A percentile compares a stretch with the other conserved stretches of the same genome.
phyloP scores from a whole-genome alignment of 768 basidiomycete species.

The Pleurotus giganteus region DNA sequence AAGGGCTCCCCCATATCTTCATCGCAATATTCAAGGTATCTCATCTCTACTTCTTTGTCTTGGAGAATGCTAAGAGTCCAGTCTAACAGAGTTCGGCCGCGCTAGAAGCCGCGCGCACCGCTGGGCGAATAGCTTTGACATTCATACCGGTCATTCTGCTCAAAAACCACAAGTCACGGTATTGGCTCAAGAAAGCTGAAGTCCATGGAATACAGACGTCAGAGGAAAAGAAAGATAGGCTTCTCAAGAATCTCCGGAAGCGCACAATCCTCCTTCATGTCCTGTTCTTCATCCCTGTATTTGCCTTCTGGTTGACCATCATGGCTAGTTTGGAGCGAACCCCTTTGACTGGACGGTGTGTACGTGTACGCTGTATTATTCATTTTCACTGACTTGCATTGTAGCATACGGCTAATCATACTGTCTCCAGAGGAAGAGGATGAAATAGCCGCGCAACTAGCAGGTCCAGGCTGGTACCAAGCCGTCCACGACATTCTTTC shows the following conservation, averaged over 20 bases:
- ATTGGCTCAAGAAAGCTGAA: constrained; percentile 48
- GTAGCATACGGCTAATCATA: constrained; percentile 82
- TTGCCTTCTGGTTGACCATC: constrained; percentile 66
- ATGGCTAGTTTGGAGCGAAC: constrained; percentile 74
- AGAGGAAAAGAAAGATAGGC: constrained; percentile 47
- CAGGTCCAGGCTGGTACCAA: constrained; percentile 83
- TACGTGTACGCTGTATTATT: constrained; percentile 2
- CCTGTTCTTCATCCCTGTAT: constrained; percentile 58
- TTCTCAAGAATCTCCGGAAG: constrained; percentile 45
- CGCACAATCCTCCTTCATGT: constrained; percentile 49
- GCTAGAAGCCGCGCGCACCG: constrained; percentile 67
- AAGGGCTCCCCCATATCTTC: constrained; percentile 39
- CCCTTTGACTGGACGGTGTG: constrained; percentile 83
- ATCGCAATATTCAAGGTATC: constrained; percentile 67
- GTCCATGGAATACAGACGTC: constrained; percentile 49
- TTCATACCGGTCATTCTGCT: constrained; percentile 70
- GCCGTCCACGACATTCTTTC: constrained; percentile 80
- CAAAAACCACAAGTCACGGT: constrained; percentile 51
- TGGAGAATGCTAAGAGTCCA: neutral
- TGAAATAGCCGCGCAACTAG: constrained; percentile 77
- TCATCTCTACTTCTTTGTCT: constrained; percentile 4
- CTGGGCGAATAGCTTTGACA: constrained; percentile 69
- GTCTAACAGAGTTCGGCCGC: constrained; percentile 66
- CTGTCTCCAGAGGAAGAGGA: constrained; percentile 94
- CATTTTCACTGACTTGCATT: neutral